Evolutionary conservation across 2,329 filamentous ascomycete genomes (phyloP), one percentile per base, ranked within the genome.

Genomic region (Hypoxylon rubiginosum): DNA sequence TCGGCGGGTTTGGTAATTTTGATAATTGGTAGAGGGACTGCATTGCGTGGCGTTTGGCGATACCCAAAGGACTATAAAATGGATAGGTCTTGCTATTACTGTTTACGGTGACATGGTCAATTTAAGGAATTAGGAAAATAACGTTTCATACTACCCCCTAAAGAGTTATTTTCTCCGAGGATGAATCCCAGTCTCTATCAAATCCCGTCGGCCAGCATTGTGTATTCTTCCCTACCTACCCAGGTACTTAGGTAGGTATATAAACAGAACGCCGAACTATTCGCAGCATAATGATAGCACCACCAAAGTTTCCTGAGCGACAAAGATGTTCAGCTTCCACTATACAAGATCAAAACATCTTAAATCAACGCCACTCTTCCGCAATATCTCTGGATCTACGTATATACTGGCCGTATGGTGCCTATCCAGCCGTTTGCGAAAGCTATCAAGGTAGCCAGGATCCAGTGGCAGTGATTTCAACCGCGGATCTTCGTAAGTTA

Each of bases 1-100:
- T 83, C 24, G 88, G 89, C 11, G 94, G 93, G 0, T 99, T 98
- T 84, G 94, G 95, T 2, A 97, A 97, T 79, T 99, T 99, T 78
- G 94, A 97, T 80, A 87, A 83, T 39, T 99, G 96, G 95, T 97
- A 82, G 82, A 68, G 24, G 51, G 52, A 57, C 64, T 62, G 53
- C 69, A 71, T 70, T 59, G 58, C 65, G 39, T 56, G 69, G 67
- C 69, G 69, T 68, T 67, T 46, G 66, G 64, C 54, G 68, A 70
- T 72, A 72, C 60, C 67, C 67, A 51, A 9, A 21, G 49, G 52
- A 21, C 57, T 58, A 39, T 62, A 43, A n/a, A 21, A 9, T n/a
- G n/a, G 39, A 46, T 46, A 49, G 10, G 21, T 49, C 24, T 43
- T 43, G 39, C n/a, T 9, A 43, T 43, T 19, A 6, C 17, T 19